Base-by-base conservation (phyloP, 345 rosid species). In the Anacardium occidentale region DNA sequence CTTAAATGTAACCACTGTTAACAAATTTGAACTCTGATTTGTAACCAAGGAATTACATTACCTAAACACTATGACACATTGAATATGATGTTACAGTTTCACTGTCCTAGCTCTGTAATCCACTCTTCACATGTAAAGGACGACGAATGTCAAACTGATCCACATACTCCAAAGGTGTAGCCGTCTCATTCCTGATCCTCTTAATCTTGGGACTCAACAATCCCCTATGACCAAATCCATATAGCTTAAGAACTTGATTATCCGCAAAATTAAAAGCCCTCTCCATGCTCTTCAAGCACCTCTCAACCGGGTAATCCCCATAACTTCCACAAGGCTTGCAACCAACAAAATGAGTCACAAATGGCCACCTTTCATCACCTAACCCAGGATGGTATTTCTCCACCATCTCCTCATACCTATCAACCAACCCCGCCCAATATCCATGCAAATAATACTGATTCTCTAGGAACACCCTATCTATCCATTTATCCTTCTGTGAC, bases 341-440 rank as follows among this genome's bases (percentile, higher is more conserved):
- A 6, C 97, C 98, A 7, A 94, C 98, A 17, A 92, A 94, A 68
- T 94, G 95, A 37, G 98, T 94, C 56, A 94, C 91, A 68, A 94
- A 92, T 0, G 98, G 98, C 97, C 98, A 92, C 81, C 98, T 90
- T 74, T 92, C 97, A 40, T 94, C 98, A 15, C 98, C 98, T 75
- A 90, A 76, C 0, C 98, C 98, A 0, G 98, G 95, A 80, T 92
- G 97, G 51, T 94, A 89, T 89, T 94, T 94, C 72, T 90, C 97
- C 13, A 92, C 83, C 95, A 94, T 92, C 84, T 94, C 98, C 86
- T 94, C 98, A 0, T 94, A 94, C 80, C 75, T 80, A 79, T 92
- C 98, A 57, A 90, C 98, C 81, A 94, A 79, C 3, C 97, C 98
- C 13, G 87, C 93, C 95, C 98, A 94, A 73, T 89, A 94, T 26